These are phyloP conservation scores for Warburgia ugandensis DNA, from an alignment of 164 flowering plant species.

Conservation along the genomic window DNA sequence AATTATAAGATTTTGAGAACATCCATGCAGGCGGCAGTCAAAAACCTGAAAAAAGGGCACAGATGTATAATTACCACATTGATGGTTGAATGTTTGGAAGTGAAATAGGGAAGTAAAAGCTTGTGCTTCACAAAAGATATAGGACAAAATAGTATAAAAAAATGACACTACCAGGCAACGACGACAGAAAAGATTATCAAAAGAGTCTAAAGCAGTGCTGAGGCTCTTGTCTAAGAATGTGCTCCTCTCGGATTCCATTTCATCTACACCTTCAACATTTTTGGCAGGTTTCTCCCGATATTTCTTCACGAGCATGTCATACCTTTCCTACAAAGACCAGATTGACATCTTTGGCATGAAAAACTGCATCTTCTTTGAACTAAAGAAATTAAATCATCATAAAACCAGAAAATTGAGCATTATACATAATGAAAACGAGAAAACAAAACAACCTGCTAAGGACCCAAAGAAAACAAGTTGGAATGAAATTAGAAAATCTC, in stretches of 20 bases:
- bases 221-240: slow-evolving; percentile 63
- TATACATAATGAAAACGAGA: no score
- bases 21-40: slow-evolving; percentile 96
- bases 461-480: no score
- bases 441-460: no score
- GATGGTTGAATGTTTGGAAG: neutral
- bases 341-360: neutral
- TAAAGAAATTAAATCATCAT: no score
- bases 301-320: slow-evolving; percentile 40
- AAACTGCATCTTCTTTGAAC: no score
- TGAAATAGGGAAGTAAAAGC: neutral
- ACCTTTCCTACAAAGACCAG: slow-evolving; percentile 59
- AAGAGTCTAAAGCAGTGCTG: slow-evolving; percentile 76
- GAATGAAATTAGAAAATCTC: no score
- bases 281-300: slow-evolving; percentile 19
- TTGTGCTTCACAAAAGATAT: slow-evolving; percentile 5
- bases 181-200: slow-evolving; percentile 94
- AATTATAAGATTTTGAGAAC: slow-evolving; percentile 60
- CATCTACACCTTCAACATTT: slow-evolving; percentile 22
- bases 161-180: slow-evolving; percentile 77
- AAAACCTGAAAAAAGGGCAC: slow-evolving; percentile 45
- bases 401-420: no score
- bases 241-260: slow-evolving; percentile 24
- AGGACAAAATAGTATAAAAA: slow-evolving; percentile 1
- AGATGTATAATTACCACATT: slow-evolving; percentile 7